Evolutionary conservation across 768 basidiomycete genomes (phyloP).

Genomic region (Suillus lakei): DNA sequence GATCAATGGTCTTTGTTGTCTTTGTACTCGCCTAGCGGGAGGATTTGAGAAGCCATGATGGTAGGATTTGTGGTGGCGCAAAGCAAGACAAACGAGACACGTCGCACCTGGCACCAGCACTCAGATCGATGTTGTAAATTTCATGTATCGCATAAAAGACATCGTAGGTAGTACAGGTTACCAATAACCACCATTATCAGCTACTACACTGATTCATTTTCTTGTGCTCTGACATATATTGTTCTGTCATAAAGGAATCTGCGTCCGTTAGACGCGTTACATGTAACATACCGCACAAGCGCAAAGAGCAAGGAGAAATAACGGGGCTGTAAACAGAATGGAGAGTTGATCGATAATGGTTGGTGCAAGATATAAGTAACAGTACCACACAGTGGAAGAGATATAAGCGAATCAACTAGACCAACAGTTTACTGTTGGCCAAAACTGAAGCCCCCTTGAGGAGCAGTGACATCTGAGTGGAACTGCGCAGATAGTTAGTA

Average conservation of each 20-base stretch:
- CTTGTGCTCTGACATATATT: slow-evolving; percentile 21
- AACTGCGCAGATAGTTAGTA: slow-evolving; percentile 52
- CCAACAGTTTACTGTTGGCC: slow-evolving; percentile 56
- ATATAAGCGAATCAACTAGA: slow-evolving; percentile 1
- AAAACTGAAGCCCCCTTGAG: slow-evolving; percentile 96
- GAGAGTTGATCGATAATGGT: neutral
- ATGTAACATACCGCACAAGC: slow-evolving; percentile 16
- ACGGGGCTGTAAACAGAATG: slow-evolving; percentile 16
- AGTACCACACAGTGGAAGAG: slow-evolving; percentile 13
- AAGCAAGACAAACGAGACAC: slow-evolving; percentile 5
- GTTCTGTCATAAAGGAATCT: slow-evolving; percentile 21
- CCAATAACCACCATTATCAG: slow-evolving; percentile 20
- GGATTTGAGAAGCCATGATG: slow-evolving; percentile 88
- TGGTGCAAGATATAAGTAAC: slow-evolving; percentile 3
- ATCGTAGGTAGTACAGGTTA: slow-evolving; percentile 2
- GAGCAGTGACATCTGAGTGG: slow-evolving; percentile 83
- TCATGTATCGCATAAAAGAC: slow-evolving; percentile 13
- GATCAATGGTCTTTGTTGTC: slow-evolving; percentile 2
- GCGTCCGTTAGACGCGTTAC: slow-evolving; percentile 43
- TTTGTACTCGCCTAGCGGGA: slow-evolving; percentile 74
- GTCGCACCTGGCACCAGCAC: neutral
- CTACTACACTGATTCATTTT: slow-evolving; percentile 25
- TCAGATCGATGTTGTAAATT: neutral
- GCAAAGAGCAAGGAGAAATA: slow-evolving; percentile 22
- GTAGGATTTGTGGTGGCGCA: slow-evolving; percentile 6